Base-by-base conservation (phyloP, 306 rosid genomes). In the Nissolia schottii region DNA sequence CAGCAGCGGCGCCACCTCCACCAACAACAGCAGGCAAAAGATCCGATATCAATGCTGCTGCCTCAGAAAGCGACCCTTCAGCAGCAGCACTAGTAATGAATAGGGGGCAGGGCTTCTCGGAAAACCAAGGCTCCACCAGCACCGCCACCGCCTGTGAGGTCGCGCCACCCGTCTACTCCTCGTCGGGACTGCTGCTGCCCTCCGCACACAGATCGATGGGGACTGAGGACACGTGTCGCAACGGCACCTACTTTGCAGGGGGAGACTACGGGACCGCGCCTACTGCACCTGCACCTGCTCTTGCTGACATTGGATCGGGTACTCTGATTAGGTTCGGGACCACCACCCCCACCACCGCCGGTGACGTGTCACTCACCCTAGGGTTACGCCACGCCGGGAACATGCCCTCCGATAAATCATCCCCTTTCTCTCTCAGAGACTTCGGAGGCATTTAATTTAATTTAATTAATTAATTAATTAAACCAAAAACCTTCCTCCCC, bases 301-400 rank as follows among this genome's bases (percentile, higher is more conserved):
- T 7, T 28, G 75, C 84, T 69, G 86, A 82, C 70, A 81, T 81
- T 35, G 87, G 93, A 40, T 82, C 97, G n/a, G n/a, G n/a, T 50
- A 87, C 89, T 3, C 84, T 92, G 67, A 88, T 89, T 31, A 87
- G 90, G 75, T 95, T 88, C 43, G 99, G 97, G 88, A 79, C 97
- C 90, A 85, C 92, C 10, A 16, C 82, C 6, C 92, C 97, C 60
- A 79, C 97, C 90, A 85, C 92, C 10, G 20, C 82, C 6, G 93
- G 99, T 64, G 99, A 95, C 65, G 99, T 95, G 86, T 95, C 99
- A 43, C 98, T 94, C 77, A 94, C 98, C 40, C 68, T 94, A 67
- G 98, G 98, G 87, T 84, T 94, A 53, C 98, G 96, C 82, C 98
- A 91, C 45, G 92, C 96, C 54, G 98, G 98, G 12, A 87, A 92